These are phyloP conservation scores for Sclerotiophoma versabilis DNA, from an alignment of 2,329 filamentous ascomycete species.

Conservation along the genomic window DNA sequence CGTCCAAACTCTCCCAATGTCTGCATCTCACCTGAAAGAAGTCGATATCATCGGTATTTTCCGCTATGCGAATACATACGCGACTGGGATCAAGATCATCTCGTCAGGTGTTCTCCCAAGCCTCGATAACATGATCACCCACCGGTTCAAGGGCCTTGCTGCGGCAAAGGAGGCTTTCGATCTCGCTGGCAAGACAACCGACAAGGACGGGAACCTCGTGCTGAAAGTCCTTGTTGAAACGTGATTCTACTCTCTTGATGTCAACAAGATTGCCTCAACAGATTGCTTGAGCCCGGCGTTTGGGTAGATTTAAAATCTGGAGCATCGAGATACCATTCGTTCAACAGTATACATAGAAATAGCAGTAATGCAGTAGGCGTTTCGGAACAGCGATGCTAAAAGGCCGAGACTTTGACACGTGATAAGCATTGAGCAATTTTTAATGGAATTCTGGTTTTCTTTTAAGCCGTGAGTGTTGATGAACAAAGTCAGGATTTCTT, in stretches of 20 bases:
- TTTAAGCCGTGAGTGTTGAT: too few relatives aligned
- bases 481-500: not conserved
- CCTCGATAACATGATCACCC: constrained; percentile 62
- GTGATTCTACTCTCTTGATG: constrained; percentile 13
- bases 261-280: not conserved
- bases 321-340: constrained; percentile 13
- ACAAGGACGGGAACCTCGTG: constrained; percentile 60
- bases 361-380: not conserved
- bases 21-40: constrained; percentile 62
- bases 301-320: not conserved
- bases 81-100: constrained; percentile 61
- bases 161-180: constrained; percentile 61
- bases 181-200: constrained; percentile 58
- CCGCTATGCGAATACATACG: constrained; percentile 63
- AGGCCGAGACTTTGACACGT: too few relatives aligned
- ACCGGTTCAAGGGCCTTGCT: constrained; percentile 55
- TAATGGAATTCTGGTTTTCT: too few relatives aligned
- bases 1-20: constrained; percentile 61
- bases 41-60: constrained; percentile 66
- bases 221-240: constrained; percentile 58
- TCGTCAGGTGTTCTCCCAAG: constrained; percentile 58
- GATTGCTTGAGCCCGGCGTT: constrained; percentile 4
- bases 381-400: not conserved
- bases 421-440: too few relatives aligned
- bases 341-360: not conserved